phyloP scores from a whole-genome alignment of 805 yeast genomes.

The Sugiyamaella floridensis region DNA sequence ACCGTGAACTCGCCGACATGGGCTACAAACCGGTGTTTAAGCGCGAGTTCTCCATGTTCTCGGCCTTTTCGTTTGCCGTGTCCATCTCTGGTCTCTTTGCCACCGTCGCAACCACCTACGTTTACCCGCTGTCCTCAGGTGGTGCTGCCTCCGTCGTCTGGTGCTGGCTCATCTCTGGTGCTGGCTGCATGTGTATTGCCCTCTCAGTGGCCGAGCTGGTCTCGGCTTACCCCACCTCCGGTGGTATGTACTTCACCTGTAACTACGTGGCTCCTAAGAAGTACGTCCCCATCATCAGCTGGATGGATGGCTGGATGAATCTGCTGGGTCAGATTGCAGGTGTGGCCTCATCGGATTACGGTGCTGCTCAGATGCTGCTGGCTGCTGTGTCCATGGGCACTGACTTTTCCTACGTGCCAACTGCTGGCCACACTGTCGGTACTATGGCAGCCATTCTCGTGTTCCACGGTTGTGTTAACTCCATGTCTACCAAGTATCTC shows the following conservation, averaged over 20 bases:
- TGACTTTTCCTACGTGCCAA: slow-evolving; percentile 28
- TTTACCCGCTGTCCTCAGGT: slow-evolving; percentile 43
- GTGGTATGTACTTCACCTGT: slow-evolving; percentile 21
- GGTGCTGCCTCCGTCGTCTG: slow-evolving; percentile 60
- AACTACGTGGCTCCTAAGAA: slow-evolving; percentile 29
- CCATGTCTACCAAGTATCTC: slow-evolving; percentile 17
- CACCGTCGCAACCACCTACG: slow-evolving; percentile 48
- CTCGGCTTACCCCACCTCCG: slow-evolving; percentile 22
- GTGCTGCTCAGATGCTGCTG: slow-evolving; percentile 30
- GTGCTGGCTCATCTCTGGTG: slow-evolving; percentile 54
- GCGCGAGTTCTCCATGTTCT: slow-evolving; percentile 51
- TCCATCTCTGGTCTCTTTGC: slow-evolving; percentile 62
- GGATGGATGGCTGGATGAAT: slow-evolving; percentile 31
- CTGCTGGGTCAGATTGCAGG: slow-evolving; percentile 42
- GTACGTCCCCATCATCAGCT: slow-evolving; percentile 45
- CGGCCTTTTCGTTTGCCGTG: slow-evolving; percentile 58
- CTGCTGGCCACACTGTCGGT: slow-evolving; percentile 23
- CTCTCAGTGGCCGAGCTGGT: slow-evolving; percentile 65
- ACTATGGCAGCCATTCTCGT: slow-evolving; percentile 25
- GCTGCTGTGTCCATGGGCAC: slow-evolving; percentile 32
- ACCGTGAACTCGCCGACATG: slow-evolving; percentile 31
- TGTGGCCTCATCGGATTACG: slow-evolving; percentile 31
- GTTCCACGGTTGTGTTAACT: slow-evolving; percentile 18
- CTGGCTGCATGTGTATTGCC: slow-evolving; percentile 50
- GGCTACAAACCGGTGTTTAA: slow-evolving; percentile 59